Conservation (phyloP, 2,329 filamentous ascomycete genomes). For the Elsinoe ampelina region DNA sequence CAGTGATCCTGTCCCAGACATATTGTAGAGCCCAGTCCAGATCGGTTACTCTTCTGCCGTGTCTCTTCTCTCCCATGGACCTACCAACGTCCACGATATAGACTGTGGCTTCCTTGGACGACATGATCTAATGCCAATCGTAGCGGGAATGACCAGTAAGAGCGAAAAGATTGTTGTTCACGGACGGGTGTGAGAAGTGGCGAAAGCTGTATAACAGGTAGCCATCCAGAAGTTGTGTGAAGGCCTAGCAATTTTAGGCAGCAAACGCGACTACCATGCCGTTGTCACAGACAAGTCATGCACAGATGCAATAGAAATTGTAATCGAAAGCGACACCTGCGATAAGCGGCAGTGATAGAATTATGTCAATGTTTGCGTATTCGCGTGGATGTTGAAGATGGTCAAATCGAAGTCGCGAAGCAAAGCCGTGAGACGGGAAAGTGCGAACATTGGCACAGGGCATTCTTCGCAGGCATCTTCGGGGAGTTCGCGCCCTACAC, state of each 20-base stretch:
- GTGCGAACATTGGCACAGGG: too few species aligned
- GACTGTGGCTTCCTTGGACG: conserved; percentile 83
- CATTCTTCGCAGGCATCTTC: too few species aligned
- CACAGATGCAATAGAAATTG: too few species aligned
- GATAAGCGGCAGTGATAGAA: too few species aligned
- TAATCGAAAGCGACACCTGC: too few species aligned
- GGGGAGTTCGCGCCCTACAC: too few species aligned
- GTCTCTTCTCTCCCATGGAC: conserved; percentile 68
- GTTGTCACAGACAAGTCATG: too few species aligned
- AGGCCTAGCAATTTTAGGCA: neutral
- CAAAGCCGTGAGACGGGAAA: too few species aligned
- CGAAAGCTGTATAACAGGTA: neutral
- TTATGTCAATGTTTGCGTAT: too few species aligned
- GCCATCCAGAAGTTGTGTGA: neutral
- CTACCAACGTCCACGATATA: conserved; percentile 83
- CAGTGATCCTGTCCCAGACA: conserved; percentile 86
- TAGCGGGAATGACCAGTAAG: neutral
- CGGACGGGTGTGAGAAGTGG: neutral
- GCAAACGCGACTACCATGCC: neutral
- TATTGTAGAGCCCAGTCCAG: conserved; percentile 86
- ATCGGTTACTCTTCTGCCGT: conserved; percentile 66
- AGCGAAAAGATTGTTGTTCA: neutral
- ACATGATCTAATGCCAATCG: conserved; percentile 47
- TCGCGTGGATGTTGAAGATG: neutral
- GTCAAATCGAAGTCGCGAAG: neutral